phyloP scores from a whole-genome alignment of 139 green algal species.

The Pseudopediastrum boryanum region DNA sequence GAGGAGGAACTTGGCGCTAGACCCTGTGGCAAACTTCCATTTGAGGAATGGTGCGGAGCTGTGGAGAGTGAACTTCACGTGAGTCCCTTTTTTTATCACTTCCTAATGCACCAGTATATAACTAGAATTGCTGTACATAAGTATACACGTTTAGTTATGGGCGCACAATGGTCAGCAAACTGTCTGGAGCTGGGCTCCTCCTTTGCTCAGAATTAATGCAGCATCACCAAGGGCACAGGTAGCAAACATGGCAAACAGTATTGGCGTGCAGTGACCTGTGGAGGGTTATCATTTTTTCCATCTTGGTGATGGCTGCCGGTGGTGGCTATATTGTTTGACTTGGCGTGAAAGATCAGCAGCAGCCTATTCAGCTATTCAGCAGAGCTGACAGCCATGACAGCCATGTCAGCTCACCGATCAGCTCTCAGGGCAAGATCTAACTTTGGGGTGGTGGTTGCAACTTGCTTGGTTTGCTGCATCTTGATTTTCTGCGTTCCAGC shows the following conservation, averaged over 20 bases:
- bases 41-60: constrained; percentile 81
- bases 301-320: too few relatives aligned
- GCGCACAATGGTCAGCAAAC: neutral
- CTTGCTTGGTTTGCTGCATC: too few relatives aligned
- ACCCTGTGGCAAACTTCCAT: constrained; percentile 88
- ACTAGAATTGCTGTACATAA: neutral
- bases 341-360: too few relatives aligned
- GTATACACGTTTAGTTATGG: neutral
- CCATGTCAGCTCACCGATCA: too few relatives aligned
- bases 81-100: neutral
- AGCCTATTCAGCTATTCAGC: too few relatives aligned
- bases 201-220: neutral
- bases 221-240: neutral
- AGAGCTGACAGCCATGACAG: too few relatives aligned
- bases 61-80: constrained; percentile 67
- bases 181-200: neutral
- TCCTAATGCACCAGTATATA: neutral
- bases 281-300: too few relatives aligned
- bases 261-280: too few relatives aligned
- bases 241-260: neutral
- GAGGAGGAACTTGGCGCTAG: constrained; percentile 67
- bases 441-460: too few relatives aligned
- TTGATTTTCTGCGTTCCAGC: too few relatives aligned
- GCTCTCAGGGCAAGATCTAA: too few relatives aligned
- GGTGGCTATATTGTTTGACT: too few relatives aligned